phyloP scores from a whole-genome alignment of 306 rosid species.

The Carpinus fangiana region DNA sequence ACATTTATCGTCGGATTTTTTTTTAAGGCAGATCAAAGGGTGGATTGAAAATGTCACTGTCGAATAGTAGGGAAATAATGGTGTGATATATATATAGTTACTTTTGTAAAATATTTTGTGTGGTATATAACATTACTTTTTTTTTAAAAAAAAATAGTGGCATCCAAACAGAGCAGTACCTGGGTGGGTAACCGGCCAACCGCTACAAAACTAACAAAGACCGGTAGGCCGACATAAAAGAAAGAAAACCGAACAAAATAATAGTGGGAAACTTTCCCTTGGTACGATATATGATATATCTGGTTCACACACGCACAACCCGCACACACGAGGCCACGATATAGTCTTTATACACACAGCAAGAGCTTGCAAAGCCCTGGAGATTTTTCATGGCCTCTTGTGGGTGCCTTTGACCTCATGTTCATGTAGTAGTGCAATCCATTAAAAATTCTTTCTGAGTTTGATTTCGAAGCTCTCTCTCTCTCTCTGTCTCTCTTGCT shows the following conservation, averaged over 20 bases:
- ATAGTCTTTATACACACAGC: neutral
- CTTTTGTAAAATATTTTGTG: too few relatives aligned
- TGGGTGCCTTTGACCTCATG: conserved; percentile 13
- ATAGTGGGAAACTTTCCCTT: neutral
- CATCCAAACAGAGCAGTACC: neutral
- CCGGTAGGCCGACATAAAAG: neutral
- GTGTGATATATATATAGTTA: too few relatives aligned
- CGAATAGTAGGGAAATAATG: too few relatives aligned
- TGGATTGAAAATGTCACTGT: too few relatives aligned
- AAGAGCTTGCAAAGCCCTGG: neutral
- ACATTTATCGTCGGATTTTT: too few relatives aligned
- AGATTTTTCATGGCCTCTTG: neutral
- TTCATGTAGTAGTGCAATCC: neutral
- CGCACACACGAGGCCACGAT: neutral
- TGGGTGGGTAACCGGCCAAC: neutral
- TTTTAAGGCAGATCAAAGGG: too few relatives aligned
- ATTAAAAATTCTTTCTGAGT: neutral
- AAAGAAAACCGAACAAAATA: neutral
- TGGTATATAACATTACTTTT: too few relatives aligned
- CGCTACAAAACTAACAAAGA: neutral
- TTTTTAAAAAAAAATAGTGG: neutral
- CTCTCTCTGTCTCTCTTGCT: neutral
- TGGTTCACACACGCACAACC: neutral
- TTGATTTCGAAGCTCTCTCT: neutral
- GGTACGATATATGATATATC: neutral